Conservation (phyloP, 352 stramenopile genomes). For the Plasmopara viticola region DNA sequence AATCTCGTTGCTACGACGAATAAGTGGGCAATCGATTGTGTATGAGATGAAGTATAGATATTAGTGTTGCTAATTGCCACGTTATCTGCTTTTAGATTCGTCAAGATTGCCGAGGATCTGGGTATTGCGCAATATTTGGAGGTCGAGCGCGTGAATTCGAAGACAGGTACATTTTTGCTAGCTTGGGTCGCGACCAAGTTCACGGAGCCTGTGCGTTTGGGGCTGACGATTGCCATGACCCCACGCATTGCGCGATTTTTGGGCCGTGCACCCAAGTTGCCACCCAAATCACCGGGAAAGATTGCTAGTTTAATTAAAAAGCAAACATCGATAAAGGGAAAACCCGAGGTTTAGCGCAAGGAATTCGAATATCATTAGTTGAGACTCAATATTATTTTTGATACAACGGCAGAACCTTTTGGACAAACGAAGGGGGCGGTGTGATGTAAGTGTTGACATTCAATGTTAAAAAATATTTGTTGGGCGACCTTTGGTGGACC, state of each 20-base stretch:
- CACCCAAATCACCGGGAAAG: conserved; percentile 21
- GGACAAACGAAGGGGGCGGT: too few relatives aligned
- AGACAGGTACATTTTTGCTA: conserved; percentile 75
- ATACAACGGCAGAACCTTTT: too few relatives aligned
- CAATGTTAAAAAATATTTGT: too few relatives aligned
- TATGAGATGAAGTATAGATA: not conserved
- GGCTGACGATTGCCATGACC: conserved; percentile 72
- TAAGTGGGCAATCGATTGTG: conserved; percentile 37
- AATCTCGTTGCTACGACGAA: conserved; percentile 80
- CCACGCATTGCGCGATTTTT: conserved; percentile 70
- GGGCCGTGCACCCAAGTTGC: conserved; percentile 54
- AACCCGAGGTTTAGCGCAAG: conserved; percentile 19
- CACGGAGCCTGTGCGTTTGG: conserved; percentile 74
- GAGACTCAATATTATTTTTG: too few relatives aligned
- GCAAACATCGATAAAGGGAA: conserved; percentile 10
- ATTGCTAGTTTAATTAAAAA: conserved; percentile 21
- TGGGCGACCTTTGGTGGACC: too few relatives aligned
- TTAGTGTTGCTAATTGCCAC: too few relatives aligned
- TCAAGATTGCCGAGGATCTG: conserved; percentile 60
- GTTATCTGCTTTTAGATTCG: conserved; percentile 27
- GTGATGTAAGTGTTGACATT: not conserved
- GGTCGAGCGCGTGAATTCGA: conserved; percentile 70
- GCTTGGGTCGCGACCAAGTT: conserved; percentile 86
- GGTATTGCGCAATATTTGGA: conserved; percentile 78
- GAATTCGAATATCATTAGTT: conserved; percentile 5